phyloP scores from a whole-genome alignment of 2,329 filamentous ascomycete genomes.

The Nigrospora oryzae region DNA sequence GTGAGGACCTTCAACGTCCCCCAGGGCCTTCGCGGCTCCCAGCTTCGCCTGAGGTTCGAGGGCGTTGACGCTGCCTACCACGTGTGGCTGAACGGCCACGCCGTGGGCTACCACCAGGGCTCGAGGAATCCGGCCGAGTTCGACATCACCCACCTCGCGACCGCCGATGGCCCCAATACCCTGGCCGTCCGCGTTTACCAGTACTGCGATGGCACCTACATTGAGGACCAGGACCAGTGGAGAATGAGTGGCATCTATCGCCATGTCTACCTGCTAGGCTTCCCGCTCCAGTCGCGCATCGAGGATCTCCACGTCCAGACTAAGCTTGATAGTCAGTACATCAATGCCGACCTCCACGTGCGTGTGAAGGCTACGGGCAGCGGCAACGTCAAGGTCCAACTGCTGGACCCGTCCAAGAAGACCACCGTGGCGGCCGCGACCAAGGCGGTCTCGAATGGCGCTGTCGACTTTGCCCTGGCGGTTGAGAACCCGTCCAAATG shows the following conservation, averaged over 20 bases:
- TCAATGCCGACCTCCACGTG: conserved; percentile 38
- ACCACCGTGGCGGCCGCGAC: conserved; percentile 44
- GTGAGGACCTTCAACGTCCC: conserved; percentile 39
- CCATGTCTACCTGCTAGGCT: conserved; percentile 51
- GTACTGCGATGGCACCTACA: conserved; percentile 52
- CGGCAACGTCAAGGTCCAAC: conserved; percentile 51
- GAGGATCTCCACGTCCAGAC: conserved; percentile 48
- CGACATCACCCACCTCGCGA: conserved; percentile 43
- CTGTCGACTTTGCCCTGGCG: conserved; percentile 13
- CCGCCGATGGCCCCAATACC: conserved; percentile 30
- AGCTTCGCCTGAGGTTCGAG: conserved; percentile 51
- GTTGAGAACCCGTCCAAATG: conserved; percentile 44
- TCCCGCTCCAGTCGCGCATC: conserved; percentile 43
- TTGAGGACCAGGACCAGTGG: conserved; percentile 56
- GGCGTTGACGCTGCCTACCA: conserved; percentile 57
- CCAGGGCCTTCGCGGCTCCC: conserved; percentile 23
- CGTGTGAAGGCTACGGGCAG: conserved; percentile 37
- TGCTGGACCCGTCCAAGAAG: conserved; percentile 44
- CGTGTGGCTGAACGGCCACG: conserved; percentile 50
- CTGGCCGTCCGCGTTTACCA: conserved; percentile 52
- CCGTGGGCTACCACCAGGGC: conserved; percentile 54
- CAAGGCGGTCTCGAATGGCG: conserved; percentile 30
- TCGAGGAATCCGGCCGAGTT: conserved; percentile 55
- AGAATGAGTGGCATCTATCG: conserved; percentile 45
- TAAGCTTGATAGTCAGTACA: conserved; percentile 39